phyloP scores from a whole-genome alignment of 306 rosid species.

The Prinsepia uniflora region DNA sequence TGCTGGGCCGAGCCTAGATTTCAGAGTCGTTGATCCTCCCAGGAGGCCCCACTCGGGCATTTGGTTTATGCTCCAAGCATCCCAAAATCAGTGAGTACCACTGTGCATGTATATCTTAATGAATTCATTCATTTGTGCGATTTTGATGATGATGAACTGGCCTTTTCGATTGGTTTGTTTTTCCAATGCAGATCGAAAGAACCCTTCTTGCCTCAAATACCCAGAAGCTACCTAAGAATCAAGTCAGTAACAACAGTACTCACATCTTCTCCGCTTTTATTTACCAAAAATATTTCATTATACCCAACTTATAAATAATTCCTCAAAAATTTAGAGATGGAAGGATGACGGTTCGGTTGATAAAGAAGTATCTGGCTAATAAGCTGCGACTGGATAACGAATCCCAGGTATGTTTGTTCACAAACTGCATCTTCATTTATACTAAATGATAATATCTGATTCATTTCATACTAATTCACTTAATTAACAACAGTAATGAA shows the following conservation, averaged over 20 bases:
- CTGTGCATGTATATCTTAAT: not conserved
- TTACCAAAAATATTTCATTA: not conserved
- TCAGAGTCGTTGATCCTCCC: conserved; percentile 80
- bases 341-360: conserved; percentile 87
- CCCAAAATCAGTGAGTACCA: conserved; percentile 71
- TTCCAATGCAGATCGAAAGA: conserved; percentile 61
- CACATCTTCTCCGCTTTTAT: not conserved
- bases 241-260: conserved; percentile 38
- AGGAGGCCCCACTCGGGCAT: conserved; percentile 85
- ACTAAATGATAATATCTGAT: too few relatives aligned
- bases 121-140: not conserved
- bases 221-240: conserved; percentile 90
- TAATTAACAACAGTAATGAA: conserved; percentile 16
- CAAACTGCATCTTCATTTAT: too few relatives aligned
- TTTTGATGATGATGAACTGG: not conserved
- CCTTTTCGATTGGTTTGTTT: not conserved
- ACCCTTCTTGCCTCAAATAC: conserved; percentile 85
- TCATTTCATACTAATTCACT: not conserved
- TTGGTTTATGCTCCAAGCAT: conserved; percentile 94
- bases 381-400: conserved; percentile 82
- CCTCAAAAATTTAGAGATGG: conserved; percentile 56
- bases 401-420: conserved; percentile 68
- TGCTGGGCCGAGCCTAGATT: conserved; percentile 60
- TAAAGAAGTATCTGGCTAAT: conserved; percentile 77
- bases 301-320: not conserved